Evolutionary conservation across 2,329 filamentous ascomycete genomes (phyloP).

Genomic region (Fusarium pseudonygamai): DNA sequence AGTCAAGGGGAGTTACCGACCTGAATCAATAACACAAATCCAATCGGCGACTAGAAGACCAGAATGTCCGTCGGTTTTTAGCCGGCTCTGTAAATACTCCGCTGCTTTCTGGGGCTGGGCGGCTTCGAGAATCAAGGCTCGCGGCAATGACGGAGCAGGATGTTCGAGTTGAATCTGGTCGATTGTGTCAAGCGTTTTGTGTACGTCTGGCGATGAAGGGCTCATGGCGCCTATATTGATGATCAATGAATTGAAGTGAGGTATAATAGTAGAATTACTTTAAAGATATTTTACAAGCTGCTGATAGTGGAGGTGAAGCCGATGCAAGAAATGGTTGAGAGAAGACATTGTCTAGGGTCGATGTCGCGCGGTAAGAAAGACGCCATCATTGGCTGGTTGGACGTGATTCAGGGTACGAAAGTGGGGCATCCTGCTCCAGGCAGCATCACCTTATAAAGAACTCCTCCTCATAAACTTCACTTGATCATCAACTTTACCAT

Average conservation of each 20-base stretch:
- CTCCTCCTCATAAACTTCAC: neutral
- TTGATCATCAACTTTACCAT: neutral
- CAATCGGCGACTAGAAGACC: neutral
- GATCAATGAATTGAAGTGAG: accelerated
- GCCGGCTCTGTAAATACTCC: neutral
- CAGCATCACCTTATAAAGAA: neutral
- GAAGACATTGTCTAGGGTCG: neutral
- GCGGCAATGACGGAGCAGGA: accelerated
- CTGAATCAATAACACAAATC: neutral
- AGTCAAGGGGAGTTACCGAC: neutral
- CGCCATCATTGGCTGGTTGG: neutral
- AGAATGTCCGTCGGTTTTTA: neutral
- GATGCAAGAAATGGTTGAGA: neutral
- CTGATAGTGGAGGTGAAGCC: neutral
- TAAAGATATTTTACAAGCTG: accelerated
- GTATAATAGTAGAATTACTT: accelerated
- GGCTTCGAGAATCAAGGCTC: accelerated
- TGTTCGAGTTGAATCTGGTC: neutral
- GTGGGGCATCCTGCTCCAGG: neutral
- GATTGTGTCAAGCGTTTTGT: neutral
- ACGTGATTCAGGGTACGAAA: neutral
- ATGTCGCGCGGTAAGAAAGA: neutral
- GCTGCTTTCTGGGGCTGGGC: neutral
- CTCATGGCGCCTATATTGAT: accelerated
- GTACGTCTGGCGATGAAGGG: neutral